Evolutionary conservation across 2,329 filamentous ascomycete genomes (phyloP), one percentile per base, ranked within the genome.

Genomic region (Stemphylium lycopersici): DNA sequence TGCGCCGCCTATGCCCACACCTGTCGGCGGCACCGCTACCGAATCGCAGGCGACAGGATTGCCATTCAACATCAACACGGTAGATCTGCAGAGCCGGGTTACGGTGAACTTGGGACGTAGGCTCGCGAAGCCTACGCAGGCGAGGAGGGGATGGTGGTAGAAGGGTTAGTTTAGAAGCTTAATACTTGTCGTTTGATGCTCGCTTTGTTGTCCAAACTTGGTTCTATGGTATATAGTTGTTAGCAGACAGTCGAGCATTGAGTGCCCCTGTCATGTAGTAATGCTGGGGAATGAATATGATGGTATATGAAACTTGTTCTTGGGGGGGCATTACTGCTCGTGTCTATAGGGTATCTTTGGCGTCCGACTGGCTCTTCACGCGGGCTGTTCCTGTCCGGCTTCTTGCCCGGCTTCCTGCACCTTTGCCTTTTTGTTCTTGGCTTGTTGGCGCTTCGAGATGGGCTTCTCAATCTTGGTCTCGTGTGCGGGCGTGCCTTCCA

Each of bases 61-160:
- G 16, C 70, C 72, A 2, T 75, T 76, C 33, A 67, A 76, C 42
- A 71, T 76, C 52, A 66, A 64, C 29, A 75, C 69, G 5, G 58
- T 75, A 29, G 33, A 43, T 29, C 56, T 76, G 58, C 69, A 74
- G 56, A 72, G 66, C 37, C 65, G 65, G 5, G 72, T 76, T 1
- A 75, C 72, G 4, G 72, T 75, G 7, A 70, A 69, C 22, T 37
- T 76, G 34, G 71, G 71, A 4, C 54, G 47, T 57, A 58, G 71
- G 43, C 33, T 56, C 40, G 63, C 59, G 8, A 55, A 56, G 54
- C 61, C 65, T 20, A 72, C 67, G 15, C 58, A 55, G 36, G 56
- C 37, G 29, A 51, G 53, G 42, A 48, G 29, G 3, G 29, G 53
- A 43, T 40, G 61, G 51, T 56, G 56, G 53, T 56, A 45, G 48